Conservation (phyloP, 768 basidiomycete species). For the Suillus lakei region DNA sequence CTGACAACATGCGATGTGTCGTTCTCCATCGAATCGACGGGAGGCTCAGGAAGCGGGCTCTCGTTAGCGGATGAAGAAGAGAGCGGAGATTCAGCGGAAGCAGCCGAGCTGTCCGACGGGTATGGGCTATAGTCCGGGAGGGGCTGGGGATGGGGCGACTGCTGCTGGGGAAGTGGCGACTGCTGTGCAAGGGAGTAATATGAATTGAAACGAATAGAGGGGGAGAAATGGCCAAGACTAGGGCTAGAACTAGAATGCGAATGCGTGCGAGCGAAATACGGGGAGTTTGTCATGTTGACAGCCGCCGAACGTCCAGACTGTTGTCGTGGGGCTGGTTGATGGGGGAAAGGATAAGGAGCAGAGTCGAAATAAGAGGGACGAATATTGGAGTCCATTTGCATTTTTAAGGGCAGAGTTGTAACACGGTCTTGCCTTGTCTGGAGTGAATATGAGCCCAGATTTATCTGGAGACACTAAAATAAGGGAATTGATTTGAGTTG, state of each 20-base stretch:
- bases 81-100: conserved; percentile 43
- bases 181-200: conserved; percentile 27
- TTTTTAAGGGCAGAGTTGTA: conserved; percentile 31
- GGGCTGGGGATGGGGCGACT: conserved; percentile 18
- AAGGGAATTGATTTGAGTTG: conserved; percentile 37
- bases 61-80: conserved; percentile 45
- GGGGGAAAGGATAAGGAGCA: conserved; percentile 16
- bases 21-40: conserved; percentile 39
- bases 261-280: conserved; percentile 26
- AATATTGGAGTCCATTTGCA: conserved; percentile 28
- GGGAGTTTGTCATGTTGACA: conserved; percentile 28
- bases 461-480: conserved; percentile 29
- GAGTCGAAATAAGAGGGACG: conserved; percentile 29
- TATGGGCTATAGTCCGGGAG: conserved; percentile 39
- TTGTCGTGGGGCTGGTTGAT: conserved; percentile 11
- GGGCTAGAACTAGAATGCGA: conserved; percentile 20
- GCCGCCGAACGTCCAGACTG: conserved; percentile 12
- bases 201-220: conserved; percentile 20
- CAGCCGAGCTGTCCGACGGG: conserved; percentile 40
- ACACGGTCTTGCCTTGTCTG: conserved; percentile 12
- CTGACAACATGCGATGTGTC: conserved; percentile 30
- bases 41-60: conserved; percentile 44
- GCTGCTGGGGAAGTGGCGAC: conserved; percentile 18
- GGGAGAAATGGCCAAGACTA: conserved; percentile 26
- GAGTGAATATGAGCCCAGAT: conserved; percentile 17